Evolutionary conservation across 169 alveolate genomes (phyloP).

Genomic region (Plasmodium gallinaceum): DNA sequence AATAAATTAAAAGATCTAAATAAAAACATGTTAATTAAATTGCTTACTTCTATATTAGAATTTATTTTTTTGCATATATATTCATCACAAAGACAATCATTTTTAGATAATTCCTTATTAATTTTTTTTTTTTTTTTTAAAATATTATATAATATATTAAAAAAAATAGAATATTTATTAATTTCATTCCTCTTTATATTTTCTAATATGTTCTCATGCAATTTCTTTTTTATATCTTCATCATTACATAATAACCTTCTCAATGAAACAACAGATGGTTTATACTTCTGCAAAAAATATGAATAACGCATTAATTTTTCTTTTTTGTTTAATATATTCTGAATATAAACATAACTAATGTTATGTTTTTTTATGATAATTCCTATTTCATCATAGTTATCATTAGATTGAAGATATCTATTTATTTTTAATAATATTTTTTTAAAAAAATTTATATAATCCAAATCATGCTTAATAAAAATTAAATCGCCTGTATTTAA

Average conservation of each 20-base stretch:
- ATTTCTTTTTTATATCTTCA: conserved; percentile 56
- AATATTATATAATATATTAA: conserved; percentile 39
- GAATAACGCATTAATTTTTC: conserved; percentile 72
- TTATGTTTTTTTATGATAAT: conserved; percentile 55
- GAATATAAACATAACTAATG: conserved; percentile 69
- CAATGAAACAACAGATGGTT: conserved; percentile 71
- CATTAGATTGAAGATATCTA: conserved; percentile 47
- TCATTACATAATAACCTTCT: conserved; percentile 68
- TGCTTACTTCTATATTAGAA: conserved; percentile 54
- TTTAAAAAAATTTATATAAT: conserved; percentile 48
- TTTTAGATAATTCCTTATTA: not conserved
- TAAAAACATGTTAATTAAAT: conserved; percentile 62
- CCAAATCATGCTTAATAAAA: conserved; percentile 73
- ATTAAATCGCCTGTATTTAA: conserved; percentile 66
- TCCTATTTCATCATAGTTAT: conserved; percentile 70
- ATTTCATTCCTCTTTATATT: conserved; percentile 14
- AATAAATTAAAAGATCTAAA: conserved; percentile 74
- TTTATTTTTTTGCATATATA: conserved; percentile 49
- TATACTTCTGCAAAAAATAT: conserved; percentile 65
- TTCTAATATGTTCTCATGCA: conserved; percentile 48
- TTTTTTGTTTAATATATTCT: conserved; percentile 43
- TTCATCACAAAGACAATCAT: conserved; percentile 23
- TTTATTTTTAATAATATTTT: conserved; percentile 39
- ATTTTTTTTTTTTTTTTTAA: conserved; percentile 5
- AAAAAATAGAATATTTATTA: conserved; percentile 28